These are phyloP conservation scores for Rhizopogon salebrosus DNA, from an alignment of 768 basidiomycete species.

Conservation along the genomic window DNA sequence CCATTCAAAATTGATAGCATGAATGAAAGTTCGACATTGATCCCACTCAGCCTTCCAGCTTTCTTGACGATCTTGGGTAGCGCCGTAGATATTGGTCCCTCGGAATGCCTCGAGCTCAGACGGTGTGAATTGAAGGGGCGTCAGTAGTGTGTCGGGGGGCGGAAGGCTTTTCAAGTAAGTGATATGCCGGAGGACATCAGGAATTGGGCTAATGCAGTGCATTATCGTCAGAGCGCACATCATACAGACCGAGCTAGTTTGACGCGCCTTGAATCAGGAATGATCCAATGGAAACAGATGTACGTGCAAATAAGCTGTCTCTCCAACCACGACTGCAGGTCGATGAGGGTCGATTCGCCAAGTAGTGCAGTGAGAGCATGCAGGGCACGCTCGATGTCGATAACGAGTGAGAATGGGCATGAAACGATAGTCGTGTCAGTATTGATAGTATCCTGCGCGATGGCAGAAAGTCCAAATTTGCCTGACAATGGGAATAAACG, in stretches of 20 bases:
- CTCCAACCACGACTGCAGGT: constrained; percentile 44
- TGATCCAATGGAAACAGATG: constrained; percentile 58
- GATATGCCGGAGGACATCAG: constrained; percentile 30
- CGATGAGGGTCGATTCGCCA: constrained; percentile 10
- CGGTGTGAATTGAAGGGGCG: constrained; percentile 67
- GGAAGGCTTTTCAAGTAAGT: constrained; percentile 74
- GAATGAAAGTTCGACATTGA: constrained; percentile 41
- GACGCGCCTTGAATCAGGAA: constrained; percentile 31
- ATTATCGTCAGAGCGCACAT: constrained; percentile 2
- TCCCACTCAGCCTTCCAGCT: constrained; percentile 64
- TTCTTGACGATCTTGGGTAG: constrained; percentile 59
- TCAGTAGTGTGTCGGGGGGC: constrained; percentile 45
- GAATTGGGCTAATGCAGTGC: constrained; percentile 5
- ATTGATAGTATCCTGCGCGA: constrained; percentile 44
- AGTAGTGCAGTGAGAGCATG: constrained; percentile 40
- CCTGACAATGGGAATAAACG: constrained; percentile 24
- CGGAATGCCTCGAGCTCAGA: constrained; percentile 60
- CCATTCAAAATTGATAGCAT: constrained; percentile 33
- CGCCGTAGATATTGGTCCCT: constrained; percentile 80
- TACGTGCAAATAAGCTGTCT: constrained; percentile 69
- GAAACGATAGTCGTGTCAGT: constrained; percentile 53
- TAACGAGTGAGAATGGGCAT: constrained; percentile 61
- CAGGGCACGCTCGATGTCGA: constrained; percentile 50
- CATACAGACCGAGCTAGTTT: background rate
- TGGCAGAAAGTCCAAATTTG: constrained; percentile 42